phyloP scores from a whole-genome alignment of 2,329 filamentous ascomycete species.

The Apiospora aurea region DNA sequence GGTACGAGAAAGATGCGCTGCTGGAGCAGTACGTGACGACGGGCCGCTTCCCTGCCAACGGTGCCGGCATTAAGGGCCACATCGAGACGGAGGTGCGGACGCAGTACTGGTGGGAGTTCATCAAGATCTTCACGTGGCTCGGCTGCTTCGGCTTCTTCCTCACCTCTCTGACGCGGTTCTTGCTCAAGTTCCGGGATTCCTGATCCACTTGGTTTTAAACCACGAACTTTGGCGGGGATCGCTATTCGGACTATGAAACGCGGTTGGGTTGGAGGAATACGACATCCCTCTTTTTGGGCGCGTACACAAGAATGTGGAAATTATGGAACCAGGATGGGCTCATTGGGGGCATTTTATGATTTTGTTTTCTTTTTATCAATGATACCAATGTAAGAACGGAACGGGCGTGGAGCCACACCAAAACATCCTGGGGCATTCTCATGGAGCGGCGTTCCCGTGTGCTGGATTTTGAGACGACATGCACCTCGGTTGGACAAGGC shows the following conservation, averaged over 20 bases:
- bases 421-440: not conserved
- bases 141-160: constrained; percentile 49
- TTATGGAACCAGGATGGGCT: not conserved
- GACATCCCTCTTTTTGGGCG: not conserved
- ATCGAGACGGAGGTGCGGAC: constrained; percentile 67
- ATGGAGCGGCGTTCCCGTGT: constrained; percentile 15
- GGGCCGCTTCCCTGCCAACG: constrained; percentile 79
- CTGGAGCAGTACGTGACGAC: constrained; percentile 83
- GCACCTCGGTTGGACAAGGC: not conserved
- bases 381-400: constrained; percentile 15
- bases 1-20: constrained; percentile 90
- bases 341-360: not conserved
- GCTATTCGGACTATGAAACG: no score
- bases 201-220: not conserved
- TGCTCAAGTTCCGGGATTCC: constrained; percentile 1
- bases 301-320: not conserved
- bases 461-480: not conserved
- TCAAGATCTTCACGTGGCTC: constrained; percentile 60
- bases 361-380: constrained; percentile 11
- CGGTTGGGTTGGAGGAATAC: not conserved
- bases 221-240: not conserved
- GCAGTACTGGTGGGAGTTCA: constrained; percentile 60
- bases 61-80: constrained; percentile 53
- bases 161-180: constrained; percentile 30
- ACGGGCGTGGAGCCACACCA: not conserved